Evolutionary conservation across 108 stramenopile species (phyloP), one percentile per base, ranked within the genome.

Genomic region (Pseudonitzschia pungens): DNA sequence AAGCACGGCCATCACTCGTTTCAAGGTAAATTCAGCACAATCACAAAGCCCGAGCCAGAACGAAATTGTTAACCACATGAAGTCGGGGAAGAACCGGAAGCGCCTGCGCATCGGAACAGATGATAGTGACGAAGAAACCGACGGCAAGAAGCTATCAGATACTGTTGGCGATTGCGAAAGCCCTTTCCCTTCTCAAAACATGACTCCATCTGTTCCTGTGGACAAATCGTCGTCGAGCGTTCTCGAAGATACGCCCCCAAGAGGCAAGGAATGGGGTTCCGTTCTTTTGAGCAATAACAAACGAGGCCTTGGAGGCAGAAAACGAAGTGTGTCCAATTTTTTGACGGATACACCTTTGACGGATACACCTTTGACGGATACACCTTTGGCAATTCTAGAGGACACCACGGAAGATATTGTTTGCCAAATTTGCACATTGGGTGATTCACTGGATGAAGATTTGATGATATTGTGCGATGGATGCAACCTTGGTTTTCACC

Each of bases 381-480:
- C 71, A 41, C 71, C 71, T 42, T 6, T 24, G 2, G 20, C 18
- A 14, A 67, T 29, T 40, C 4, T 51, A 0, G 32, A 5, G n/a
- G 43, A 51, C 26, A 68, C 42, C 32, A 50, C 65, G 15, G 65
- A 64, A 31, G 82, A 84, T 24, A 63, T 86, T 0, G 57, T 76
- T 36, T 89, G 88, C 65, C 68, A 69, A 9, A 44, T 89, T 32
- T 89, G 88, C 53, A 52, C 58, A 18, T 76, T 62, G 24, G 60
- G 40, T 16, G 78, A 84, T 22, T 81, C 84, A 1, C 29, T 73
- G 0, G 75, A 76, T 43, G 71, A 70, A 21, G 77, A 89, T 53
- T 85, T 83, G 1, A 74, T 89, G 4, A 54, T 86, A 12, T 55
- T 89, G 14, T 89, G 88, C 59, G 88, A 89, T 69, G 85, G 83